Evolutionary conservation across 164 flowering plant species (phyloP), one percentile per base, ranked within the genome.

Genomic region (Hamamelis virginiana): DNA sequence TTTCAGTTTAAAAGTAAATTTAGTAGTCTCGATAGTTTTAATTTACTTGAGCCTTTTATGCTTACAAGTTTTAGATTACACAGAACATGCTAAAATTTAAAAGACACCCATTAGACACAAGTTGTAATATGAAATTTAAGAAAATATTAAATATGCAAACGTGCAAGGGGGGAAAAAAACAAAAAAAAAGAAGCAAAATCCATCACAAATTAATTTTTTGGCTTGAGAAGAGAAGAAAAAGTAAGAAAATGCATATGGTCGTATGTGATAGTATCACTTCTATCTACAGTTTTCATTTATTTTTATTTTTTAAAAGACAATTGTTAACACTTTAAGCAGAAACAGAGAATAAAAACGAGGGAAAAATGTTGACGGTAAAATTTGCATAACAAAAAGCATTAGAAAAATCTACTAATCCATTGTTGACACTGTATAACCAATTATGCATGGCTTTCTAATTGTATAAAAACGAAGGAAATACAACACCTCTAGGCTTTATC

Each of bases 401-500:
- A 18, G 18, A 57, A 25, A 25, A 14, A 23, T 57, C 11, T 27
- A 25, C 28, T 25, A 14, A 57, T 25, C 16, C 13, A 25, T 13
- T 14, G 13, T 5, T 57, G 14, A 18, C 28, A 57, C n/a, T 12
- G 15, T 22, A 22, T 56, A 23, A 10, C 1, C 52, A 51, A 50
- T 4, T 18, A 22, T 38, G 47, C 15, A 58, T 58, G 16, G 62
- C 22, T 5, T 11, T 19, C 28, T 28, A 9, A 5, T 5, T 16
- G 11, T 4, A 23, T 56, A 22, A 27, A 60, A 60, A 28, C 43
- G 19, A 46, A 15, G 8, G 15, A 14, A 53, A 67, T 0, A 26
- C 18, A 48, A n/a, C 10, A 85, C 91, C 91, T 85, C 78, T 82
- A 62, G 88, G 82, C 55, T 87, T 80, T 51, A 81, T 74, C 3